These are phyloP conservation scores for Podaxis sp. DNA, from an alignment of 768 basidiomycete genomes.

Conservation along the genomic window DNA sequence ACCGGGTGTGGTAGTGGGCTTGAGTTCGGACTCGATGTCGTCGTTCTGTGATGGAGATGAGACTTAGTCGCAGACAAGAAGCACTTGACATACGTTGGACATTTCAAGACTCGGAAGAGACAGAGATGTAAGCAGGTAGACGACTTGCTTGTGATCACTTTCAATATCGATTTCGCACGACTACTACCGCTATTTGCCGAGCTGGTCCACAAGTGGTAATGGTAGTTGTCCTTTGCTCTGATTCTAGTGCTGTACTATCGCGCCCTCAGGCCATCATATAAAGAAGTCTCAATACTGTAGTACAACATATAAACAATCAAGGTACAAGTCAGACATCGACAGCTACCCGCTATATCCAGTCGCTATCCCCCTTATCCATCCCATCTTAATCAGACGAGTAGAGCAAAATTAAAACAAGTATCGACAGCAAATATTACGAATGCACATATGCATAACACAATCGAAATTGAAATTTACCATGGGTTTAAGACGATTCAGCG, in stretches of 20 bases:
- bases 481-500: constrained; percentile 2
- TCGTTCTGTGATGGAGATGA: constrained; percentile 35
- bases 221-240: background rate
- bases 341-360: background rate
- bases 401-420: constrained; percentile 4
- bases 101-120: constrained; percentile 30
- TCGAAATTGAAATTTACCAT: background rate
- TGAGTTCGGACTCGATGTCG: constrained; percentile 54
- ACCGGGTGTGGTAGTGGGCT: constrained; percentile 66
- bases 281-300: constrained; percentile 2
- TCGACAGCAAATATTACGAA: constrained; percentile 8
- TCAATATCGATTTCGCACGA: constrained; percentile 72
- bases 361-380: background rate
- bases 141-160: constrained; percentile 4
- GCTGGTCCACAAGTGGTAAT: background rate
- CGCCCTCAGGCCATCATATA: background rate
- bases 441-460: constrained; percentile 12
- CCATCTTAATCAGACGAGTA: background rate
- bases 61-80: background rate
- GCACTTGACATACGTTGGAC: constrained; percentile 42
- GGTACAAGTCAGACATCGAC: constrained; percentile 10
- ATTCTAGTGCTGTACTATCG: background rate
- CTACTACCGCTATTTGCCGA: constrained; percentile 43
- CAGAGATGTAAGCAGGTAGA: constrained; percentile 13
- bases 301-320: constrained; percentile 14